Conservation (phyloP, 257 asterid species). For the Cynanchum wilfordii region DNA sequence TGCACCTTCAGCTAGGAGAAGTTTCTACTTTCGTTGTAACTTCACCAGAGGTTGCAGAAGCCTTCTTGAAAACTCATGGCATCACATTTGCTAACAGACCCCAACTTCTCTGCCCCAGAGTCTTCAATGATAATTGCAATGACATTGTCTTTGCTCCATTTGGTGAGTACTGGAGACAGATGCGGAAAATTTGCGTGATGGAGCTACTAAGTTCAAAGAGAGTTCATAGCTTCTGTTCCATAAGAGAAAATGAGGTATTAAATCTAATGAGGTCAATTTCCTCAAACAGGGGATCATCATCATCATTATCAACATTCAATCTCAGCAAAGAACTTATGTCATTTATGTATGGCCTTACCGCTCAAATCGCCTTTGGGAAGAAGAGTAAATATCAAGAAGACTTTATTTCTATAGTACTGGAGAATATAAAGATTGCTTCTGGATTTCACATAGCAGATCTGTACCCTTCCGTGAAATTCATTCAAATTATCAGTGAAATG, state of each 20-base stretch:
- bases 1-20: constrained; percentile 12
- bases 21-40: constrained; percentile 1
- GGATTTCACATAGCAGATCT: constrained; percentile 11
- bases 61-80: not conserved
- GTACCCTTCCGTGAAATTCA: constrained; percentile 12
- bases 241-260: not conserved
- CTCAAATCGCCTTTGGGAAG: constrained; percentile 16
- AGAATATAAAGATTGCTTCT: not conserved
- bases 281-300: not conserved
- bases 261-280: constrained; percentile 10
- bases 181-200: constrained; percentile 1
- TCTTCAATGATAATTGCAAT: too few species aligned
- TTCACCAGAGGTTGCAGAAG: constrained; percentile 8
- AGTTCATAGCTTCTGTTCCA: not conserved
- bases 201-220: constrained; percentile 10
- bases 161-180: constrained; percentile 11
- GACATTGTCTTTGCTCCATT: not conserved
- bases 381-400: constrained; percentile 6
- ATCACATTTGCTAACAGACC: too few species aligned
- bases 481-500: constrained; percentile 5
- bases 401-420: not conserved
- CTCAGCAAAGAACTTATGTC: constrained; percentile 6
- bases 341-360: not conserved
- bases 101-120: too few species aligned
- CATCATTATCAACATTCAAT: not conserved